Percentiles rank a stretch among this genome's conserved stretches.
Conservation (phyloP, 1,284 basidiomycete genomes). For the Takashimella tepidaria region DNA sequence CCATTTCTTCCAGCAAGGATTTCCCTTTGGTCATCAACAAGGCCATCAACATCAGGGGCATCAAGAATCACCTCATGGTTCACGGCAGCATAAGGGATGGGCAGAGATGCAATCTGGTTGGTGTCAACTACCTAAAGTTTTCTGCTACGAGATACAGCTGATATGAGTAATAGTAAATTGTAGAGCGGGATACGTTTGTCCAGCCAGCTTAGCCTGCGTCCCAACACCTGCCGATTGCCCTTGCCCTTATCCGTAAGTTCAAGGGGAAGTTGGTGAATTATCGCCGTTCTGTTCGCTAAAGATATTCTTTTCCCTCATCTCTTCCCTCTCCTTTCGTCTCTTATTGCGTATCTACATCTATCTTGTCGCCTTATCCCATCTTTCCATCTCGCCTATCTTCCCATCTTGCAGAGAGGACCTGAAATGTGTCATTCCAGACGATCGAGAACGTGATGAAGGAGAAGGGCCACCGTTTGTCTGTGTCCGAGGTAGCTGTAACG, state of each 20-base stretch:
- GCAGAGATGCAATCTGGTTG: slow-evolving; percentile 29
- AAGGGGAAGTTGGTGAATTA: neutral
- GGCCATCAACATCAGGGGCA: slow-evolving; percentile 21
- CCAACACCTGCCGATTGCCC: slow-evolving; percentile 46
- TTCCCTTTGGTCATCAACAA: slow-evolving; percentile 25
- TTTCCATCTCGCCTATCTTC: neutral
- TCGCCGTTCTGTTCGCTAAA: neutral
- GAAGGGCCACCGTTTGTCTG: slow-evolving; percentile 46
- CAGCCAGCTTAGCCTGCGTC: slow-evolving; percentile 37
- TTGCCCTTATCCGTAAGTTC: slow-evolving; percentile 44
- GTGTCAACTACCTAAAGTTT: slow-evolving; percentile 9
- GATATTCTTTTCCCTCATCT: neutral
- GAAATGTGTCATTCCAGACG: slow-evolving; percentile 41
- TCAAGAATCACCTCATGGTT: slow-evolving; percentile 13
- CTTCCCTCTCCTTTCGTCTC: neutral
- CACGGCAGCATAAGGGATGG: slow-evolving; percentile 40
- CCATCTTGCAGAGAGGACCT: slow-evolving; percentile 43
- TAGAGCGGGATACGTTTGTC: slow-evolving; percentile 44
- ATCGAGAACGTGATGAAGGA: slow-evolving; percentile 38
- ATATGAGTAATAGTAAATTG: slow-evolving; percentile 31
- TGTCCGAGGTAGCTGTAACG: slow-evolving; percentile 29
- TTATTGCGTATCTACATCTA: too few species aligned
- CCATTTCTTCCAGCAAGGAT: slow-evolving; percentile 40
- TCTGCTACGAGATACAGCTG: neutral
- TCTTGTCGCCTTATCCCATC: too few species aligned